phyloP scores from a whole-genome alignment of 2,329 filamentous ascomycete species.

The Tolypocladium sp. region DNA sequence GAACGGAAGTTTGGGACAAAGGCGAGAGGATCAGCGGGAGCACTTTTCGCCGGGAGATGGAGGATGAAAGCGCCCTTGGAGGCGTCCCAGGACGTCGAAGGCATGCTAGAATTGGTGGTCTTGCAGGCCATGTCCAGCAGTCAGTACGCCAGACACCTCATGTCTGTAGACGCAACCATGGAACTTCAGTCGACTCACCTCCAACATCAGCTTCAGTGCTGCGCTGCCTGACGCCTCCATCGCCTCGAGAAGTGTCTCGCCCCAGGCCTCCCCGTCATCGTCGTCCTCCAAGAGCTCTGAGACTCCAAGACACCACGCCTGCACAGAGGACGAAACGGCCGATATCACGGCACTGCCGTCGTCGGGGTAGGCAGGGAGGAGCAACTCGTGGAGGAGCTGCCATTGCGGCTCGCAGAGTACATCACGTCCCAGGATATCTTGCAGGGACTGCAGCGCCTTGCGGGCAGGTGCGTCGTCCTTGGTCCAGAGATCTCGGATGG shows the following conservation, averaged over 20 bases:
- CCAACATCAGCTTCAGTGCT: slow-evolving; percentile 19
- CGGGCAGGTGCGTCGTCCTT: slow-evolving; percentile 22
- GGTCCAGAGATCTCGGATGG: slow-evolving; percentile 34
- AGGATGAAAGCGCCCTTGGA: not conserved
- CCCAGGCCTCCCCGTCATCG: slow-evolving; percentile 27
- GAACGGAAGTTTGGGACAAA: not conserved
- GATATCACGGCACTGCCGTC: slow-evolving; percentile 27
- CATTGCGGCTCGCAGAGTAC: slow-evolving; percentile 33
- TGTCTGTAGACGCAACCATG: not conserved
- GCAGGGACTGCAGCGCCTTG: slow-evolving; percentile 19
- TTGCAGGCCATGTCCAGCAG: not conserved
- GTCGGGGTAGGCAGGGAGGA: slow-evolving; percentile 29
- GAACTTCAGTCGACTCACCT: slow-evolving; percentile 15
- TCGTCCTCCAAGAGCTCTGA: slow-evolving; percentile 31
- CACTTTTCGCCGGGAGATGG: not conserved
- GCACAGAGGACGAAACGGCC: slow-evolving; percentile 20
- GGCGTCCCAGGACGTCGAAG: not conserved
- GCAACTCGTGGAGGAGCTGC: slow-evolving; percentile 27
- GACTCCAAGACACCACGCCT: slow-evolving; percentile 29
- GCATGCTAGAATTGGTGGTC: not conserved
- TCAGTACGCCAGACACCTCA: not conserved
- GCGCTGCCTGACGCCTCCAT: slow-evolving; percentile 7
- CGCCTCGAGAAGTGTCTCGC: slow-evolving; percentile 30
- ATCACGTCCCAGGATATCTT: slow-evolving; percentile 27
- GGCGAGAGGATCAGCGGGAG: not conserved